These are phyloP conservation scores for Sclerotinia sclerotiorum DNA, from an alignment of 2,329 filamentous ascomycete genomes.

Conservation along the genomic window DNA sequence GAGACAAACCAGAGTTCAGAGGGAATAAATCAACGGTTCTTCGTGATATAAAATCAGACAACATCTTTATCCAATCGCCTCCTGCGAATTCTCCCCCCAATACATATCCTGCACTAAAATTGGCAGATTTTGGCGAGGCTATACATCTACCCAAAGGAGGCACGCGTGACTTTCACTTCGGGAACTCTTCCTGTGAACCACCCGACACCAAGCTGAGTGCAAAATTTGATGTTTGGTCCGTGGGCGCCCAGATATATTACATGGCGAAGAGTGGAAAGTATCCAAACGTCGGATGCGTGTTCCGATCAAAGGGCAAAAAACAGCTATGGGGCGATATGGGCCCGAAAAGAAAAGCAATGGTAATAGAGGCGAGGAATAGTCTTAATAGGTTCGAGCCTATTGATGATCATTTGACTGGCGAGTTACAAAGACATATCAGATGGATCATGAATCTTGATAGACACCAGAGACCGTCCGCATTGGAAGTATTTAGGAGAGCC, in stretches of 20 bases:
- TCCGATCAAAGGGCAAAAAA: background rate
- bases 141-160: conserved; percentile 10
- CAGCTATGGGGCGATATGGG: background rate
- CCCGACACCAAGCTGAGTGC: conserved; percentile 10
- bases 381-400: background rate
- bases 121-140: conserved; percentile 21
- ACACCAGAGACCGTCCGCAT: background rate
- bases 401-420: conserved; percentile 1
- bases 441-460: background rate
- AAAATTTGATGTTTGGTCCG: conserved; percentile 22
- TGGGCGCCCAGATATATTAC: conserved; percentile 1
- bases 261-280: background rate
- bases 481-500: background rate
- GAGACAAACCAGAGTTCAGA: background rate
- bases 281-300: background rate
- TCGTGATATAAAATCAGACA: conserved; percentile 5
- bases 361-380: background rate
- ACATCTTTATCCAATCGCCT: conserved; percentile 12
- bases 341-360: background rate
- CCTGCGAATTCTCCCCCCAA: background rate
- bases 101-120: conserved; percentile 14
- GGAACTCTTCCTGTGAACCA: conserved; percentile 6
- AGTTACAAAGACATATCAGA: background rate
- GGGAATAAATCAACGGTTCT: background rate
- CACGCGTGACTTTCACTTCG: background rate